Conservation (phyloP, 148 eudicot species). For the Rhododendron simsii region DNA sequence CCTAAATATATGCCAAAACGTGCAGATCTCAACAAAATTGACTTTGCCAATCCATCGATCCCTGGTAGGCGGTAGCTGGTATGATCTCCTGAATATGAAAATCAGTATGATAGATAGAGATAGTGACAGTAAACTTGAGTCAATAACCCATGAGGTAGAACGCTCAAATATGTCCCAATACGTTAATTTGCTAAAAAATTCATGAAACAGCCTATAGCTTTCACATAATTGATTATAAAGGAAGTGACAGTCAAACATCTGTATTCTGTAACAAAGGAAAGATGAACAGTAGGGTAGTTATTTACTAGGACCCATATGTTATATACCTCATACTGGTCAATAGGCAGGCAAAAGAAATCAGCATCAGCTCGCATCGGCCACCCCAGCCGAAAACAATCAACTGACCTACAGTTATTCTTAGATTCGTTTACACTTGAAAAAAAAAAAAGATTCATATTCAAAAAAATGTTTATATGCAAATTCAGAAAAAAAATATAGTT, state of each 20-base stretch:
- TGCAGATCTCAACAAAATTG: constrained; percentile 61
- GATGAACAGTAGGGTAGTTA: neutral
- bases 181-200: neutral
- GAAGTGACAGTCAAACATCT: neutral
- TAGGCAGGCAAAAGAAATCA: constrained; percentile 49
- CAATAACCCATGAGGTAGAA: neutral
- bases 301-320: neutral
- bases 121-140: neutral
- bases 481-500: neutral
- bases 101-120: neutral
- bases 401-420: constrained; percentile 44
- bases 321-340: constrained; percentile 27
- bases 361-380: constrained; percentile 89
- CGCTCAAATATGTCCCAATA: neutral
- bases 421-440: constrained; percentile 1
- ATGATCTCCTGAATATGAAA: constrained; percentile 29
- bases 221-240: neutral
- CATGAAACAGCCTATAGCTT: neutral
- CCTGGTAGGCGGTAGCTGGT: constrained; percentile 26
- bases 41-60: constrained; percentile 52
- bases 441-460: neutral
- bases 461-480: neutral
- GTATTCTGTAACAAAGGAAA: neutral
- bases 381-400: constrained; percentile 57
- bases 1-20: constrained; percentile 70